Evolutionary conservation across 176 grass and related monocot genomes (phyloP).

Genomic region (Triticum timopheevii): DNA sequence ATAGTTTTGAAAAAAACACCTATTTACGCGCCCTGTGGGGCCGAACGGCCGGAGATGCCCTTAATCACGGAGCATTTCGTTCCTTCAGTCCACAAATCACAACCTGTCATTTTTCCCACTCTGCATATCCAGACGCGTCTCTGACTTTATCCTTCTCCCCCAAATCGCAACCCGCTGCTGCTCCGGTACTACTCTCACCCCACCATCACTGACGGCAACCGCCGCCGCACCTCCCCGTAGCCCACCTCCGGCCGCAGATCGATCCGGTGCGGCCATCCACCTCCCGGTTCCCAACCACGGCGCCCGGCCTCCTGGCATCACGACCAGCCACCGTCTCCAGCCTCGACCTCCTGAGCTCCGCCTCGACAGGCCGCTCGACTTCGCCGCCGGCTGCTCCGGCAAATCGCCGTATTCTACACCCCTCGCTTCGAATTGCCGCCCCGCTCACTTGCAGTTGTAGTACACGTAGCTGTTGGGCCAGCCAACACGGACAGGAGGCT

Average conservation of each 20-base stretch:
- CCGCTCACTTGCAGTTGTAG: background rate
- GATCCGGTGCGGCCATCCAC: background rate
- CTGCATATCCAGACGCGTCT: background rate
- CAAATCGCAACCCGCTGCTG: background rate
- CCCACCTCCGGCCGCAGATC: background rate
- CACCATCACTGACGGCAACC: background rate
- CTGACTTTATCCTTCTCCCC: background rate
- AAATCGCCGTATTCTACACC: background rate
- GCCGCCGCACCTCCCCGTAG: background rate
- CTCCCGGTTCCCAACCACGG: background rate
- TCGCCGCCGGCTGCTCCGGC: background rate
- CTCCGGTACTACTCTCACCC: background rate
- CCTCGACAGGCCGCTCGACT: background rate
- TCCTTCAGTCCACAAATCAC: background rate
- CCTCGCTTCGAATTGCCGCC: background rate
- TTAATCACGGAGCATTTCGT: background rate
- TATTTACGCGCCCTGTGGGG: too few species aligned
- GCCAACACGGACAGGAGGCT: background rate
- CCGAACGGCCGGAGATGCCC: too few species aligned
- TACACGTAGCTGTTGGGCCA: background rate
- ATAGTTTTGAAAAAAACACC: too few species aligned
- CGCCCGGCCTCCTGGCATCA: background rate
- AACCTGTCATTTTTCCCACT: background rate
- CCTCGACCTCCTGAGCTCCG: background rate
- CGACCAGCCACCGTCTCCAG: background rate